These are phyloP conservation scores for Apophysomyces elegans DNA, from an alignment of 371 early-diverging fungal species.

Conservation along the genomic window DNA sequence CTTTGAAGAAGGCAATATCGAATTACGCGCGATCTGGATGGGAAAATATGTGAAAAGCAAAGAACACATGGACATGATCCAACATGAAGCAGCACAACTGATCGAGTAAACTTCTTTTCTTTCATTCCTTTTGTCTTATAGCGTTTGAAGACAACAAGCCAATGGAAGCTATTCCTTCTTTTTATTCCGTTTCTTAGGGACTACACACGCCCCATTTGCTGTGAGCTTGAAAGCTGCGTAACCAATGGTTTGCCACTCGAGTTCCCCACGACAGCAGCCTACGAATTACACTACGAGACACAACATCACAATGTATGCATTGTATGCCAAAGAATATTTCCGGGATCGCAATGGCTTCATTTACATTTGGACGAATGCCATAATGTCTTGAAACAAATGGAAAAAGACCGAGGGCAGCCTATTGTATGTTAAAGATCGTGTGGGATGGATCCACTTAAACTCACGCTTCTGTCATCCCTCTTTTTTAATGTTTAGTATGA, in stretches of 20 bases:
- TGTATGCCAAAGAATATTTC: slow-evolving; percentile 56
- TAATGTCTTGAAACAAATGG: slow-evolving; percentile 49
- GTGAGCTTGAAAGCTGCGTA: slow-evolving; percentile 33
- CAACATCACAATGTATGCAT: slow-evolving; percentile 58
- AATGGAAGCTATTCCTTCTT: not conserved
- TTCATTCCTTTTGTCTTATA: too few relatives aligned
- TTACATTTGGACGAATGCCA: slow-evolving; percentile 65
- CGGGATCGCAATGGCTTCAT: slow-evolving; percentile 52
- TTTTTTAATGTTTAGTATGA: slow-evolving; percentile 50
- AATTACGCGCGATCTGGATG: slow-evolving; percentile 56
- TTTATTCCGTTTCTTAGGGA: slow-evolving; percentile 10
- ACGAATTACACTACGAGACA: slow-evolving; percentile 63
- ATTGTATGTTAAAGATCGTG: slow-evolving; percentile 45
- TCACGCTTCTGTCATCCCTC: not conserved
- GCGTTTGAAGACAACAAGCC: too few relatives aligned
- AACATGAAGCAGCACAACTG: slow-evolving; percentile 26
- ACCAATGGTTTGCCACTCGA: slow-evolving; percentile 17
- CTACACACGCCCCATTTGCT: slow-evolving; percentile 21
- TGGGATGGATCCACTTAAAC: not conserved
- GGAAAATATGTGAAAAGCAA: slow-evolving; percentile 25
- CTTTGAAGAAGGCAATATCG: slow-evolving; percentile 59
- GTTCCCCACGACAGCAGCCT: slow-evolving; percentile 48
- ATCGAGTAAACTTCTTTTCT: slow-evolving; percentile 21
- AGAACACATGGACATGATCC: slow-evolving; percentile 24
- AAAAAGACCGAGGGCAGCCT: slow-evolving; percentile 61